phyloP scores from a whole-genome alignment of 345 rosid species.

The Bruguiera parviflora region DNA sequence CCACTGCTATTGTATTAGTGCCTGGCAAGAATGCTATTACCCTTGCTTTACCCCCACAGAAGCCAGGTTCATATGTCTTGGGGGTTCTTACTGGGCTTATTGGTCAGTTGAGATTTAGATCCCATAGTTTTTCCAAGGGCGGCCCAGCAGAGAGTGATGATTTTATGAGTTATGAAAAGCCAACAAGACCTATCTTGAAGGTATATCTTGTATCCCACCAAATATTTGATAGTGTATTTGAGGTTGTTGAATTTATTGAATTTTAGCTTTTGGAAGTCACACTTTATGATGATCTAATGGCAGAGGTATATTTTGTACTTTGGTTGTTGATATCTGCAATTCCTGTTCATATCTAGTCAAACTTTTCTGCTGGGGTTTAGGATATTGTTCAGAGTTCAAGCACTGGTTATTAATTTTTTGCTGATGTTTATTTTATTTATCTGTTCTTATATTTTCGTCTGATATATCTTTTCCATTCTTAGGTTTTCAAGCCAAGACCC shows the following conservation, averaged over 20 bases:
- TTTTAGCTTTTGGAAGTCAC: background rate
- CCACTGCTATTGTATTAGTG: conserved; percentile 60
- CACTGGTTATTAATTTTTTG: background rate
- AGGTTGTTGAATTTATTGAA: too few species aligned
- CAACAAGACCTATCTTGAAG: conserved; percentile 89
- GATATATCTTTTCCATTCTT: conserved; percentile 17
- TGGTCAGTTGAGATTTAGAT: conserved; percentile 86
- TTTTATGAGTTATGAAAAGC: conserved; percentile 95
- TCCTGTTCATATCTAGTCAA: background rate
- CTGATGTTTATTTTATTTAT: conserved; percentile 6
- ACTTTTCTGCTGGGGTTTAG: background rate
- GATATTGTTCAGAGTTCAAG: conserved; percentile 4
- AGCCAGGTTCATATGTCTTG: conserved; percentile 90
- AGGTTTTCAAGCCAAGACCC: conserved; percentile 92
- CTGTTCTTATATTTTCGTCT: too few species aligned
- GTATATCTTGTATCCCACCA: conserved; percentile 23
- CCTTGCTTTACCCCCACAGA: conserved; percentile 79
- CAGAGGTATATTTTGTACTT: background rate
- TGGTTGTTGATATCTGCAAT: background rate
- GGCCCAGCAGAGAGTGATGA: conserved; percentile 96
- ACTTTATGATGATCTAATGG: background rate
- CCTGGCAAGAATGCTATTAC: conserved; percentile 74
- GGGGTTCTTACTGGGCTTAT: conserved; percentile 95
- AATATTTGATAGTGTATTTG: too few species aligned
- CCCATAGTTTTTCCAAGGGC: conserved; percentile 93